phyloP scores from a whole-genome alignment of 1,284 basidiomycete species.

The Fomitopsis pinicola region DNA sequence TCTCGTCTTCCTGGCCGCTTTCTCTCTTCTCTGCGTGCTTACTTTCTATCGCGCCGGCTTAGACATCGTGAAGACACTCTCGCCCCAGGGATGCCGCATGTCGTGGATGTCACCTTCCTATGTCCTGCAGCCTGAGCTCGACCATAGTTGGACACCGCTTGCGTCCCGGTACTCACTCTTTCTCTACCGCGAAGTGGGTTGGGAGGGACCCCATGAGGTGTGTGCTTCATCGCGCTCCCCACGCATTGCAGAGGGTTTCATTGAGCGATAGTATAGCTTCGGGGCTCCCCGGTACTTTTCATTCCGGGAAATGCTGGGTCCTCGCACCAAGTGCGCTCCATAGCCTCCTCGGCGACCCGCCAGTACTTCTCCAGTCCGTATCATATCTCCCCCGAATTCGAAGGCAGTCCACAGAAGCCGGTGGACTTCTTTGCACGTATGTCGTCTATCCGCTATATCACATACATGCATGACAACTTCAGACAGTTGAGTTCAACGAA shows the following conservation, averaged over 20 bases:
- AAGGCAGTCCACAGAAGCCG: constrained; percentile 41
- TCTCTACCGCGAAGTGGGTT: constrained; percentile 89
- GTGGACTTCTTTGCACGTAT: constrained; percentile 84
- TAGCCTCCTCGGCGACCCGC: constrained; percentile 84
- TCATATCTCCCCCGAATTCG: constrained; percentile 47
- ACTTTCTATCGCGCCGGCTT: constrained; percentile 23
- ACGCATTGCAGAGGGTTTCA: constrained; percentile 10
- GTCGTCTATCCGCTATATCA: constrained; percentile 17
- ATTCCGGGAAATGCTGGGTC: constrained; percentile 98
- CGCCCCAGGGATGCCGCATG: constrained; percentile 91
- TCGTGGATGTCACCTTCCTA: constrained; percentile 97
- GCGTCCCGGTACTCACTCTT: constrained; percentile 78
- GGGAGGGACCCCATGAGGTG: constrained; percentile 64
- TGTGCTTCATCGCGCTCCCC: constrained; percentile 12
- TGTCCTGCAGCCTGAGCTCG: constrained; percentile 59
- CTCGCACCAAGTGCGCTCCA: constrained; percentile 90
- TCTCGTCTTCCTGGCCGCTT: constrained; percentile 12
- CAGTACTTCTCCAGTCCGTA: constrained; percentile 70
- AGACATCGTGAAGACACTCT: constrained; percentile 24
- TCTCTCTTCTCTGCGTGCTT: constrained; percentile 19
- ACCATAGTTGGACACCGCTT: constrained; percentile 64
- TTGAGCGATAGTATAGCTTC: constrained; percentile 32
- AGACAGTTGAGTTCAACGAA: constrained; percentile 91
- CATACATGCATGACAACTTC: neutral
- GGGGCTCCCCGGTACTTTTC: constrained; percentile 84